Percentiles rank a stretch among this genome's conserved stretches.
Conservation (phyloP, 352 stramenopile species). For the Pythium angustatum region DNA sequence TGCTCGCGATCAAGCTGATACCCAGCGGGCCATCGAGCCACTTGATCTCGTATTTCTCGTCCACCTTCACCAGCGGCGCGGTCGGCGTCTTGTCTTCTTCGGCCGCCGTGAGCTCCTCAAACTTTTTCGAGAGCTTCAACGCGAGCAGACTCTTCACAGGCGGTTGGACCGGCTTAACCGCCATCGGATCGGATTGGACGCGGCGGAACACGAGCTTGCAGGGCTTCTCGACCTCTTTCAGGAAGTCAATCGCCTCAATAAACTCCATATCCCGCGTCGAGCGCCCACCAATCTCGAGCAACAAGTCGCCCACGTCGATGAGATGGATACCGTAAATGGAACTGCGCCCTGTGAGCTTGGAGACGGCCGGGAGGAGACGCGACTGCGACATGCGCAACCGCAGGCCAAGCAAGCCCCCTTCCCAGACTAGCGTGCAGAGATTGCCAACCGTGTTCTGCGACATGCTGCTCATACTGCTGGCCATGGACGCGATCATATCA, state of each 20-base stretch:
- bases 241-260: conserved; percentile 76
- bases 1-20: conserved; percentile 87
- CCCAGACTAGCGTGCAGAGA: conserved; percentile 81
- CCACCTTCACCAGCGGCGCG: conserved; percentile 69
- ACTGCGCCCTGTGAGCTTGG: conserved; percentile 84
- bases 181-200: conserved; percentile 71
- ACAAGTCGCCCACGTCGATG: conserved; percentile 79
- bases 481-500: conserved; percentile 72
- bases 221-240: conserved; percentile 80
- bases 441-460: conserved; percentile 61
- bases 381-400: conserved; percentile 82
- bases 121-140: conserved; percentile 71
- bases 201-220: conserved; percentile 78
- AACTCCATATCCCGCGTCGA: conserved; percentile 83
- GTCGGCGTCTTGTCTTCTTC: conserved; percentile 74
- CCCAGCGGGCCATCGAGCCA: conserved; percentile 84
- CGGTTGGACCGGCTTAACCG: conserved; percentile 72
- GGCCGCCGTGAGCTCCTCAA: conserved; percentile 67
- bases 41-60: conserved; percentile 87
- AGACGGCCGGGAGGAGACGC: conserved; percentile 75
- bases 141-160: conserved; percentile 70
- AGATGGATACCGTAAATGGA: conserved; percentile 85
- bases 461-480: conserved; percentile 58
- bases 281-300: conserved; percentile 72
- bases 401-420: conserved; percentile 75